Evolutionary conservation across 768 basidiomycete species (phyloP).

Genomic region (Suillus plorans): DNA sequence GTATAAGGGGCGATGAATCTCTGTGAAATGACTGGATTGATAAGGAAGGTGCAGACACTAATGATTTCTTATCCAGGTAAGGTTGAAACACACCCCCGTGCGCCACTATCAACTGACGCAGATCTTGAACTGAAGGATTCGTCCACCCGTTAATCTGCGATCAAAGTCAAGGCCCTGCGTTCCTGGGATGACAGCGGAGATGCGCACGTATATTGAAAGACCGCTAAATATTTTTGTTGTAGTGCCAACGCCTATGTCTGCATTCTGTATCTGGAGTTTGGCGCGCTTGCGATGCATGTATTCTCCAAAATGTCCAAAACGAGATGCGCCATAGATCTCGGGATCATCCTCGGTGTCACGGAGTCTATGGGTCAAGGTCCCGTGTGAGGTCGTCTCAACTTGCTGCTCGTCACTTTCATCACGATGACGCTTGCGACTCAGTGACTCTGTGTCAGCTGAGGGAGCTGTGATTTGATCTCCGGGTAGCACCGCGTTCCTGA

Average conservation of each 20-base stretch:
- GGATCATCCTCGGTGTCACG: slow-evolving; percentile 31
- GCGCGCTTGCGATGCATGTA: slow-evolving; percentile 91
- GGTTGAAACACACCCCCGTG: slow-evolving; percentile 85
- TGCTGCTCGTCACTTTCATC: not conserved
- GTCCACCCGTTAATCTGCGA: slow-evolving; percentile 88
- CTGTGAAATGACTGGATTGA: not conserved
- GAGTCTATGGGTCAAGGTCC: not conserved
- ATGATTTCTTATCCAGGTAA: slow-evolving; percentile 76
- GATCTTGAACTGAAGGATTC: slow-evolving; percentile 79
- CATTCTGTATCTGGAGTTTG: slow-evolving; percentile 85
- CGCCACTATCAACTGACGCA: slow-evolving; percentile 75
- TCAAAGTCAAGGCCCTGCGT: not conserved
- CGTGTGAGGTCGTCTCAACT: not conserved
- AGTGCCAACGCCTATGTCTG: slow-evolving; percentile 19
- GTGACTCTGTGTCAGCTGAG: not conserved
- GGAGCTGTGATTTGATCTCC: slow-evolving; percentile 36
- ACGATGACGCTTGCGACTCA: not conserved
- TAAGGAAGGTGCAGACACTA: slow-evolving; percentile 54
- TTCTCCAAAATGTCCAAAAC: slow-evolving; percentile 81
- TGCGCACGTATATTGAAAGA: slow-evolving; percentile 79
- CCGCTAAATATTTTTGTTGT: slow-evolving; percentile 66
- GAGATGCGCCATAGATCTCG: slow-evolving; percentile 70
- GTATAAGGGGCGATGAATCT: slow-evolving; percentile 6
- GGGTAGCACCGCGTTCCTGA: slow-evolving; percentile 44
- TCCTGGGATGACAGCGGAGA: not conserved